Evolutionary conservation across 164 flowering plant genomes (phyloP), one percentile per base, ranked within the genome.

Genomic region (Macadamia integrifolia): DNA sequence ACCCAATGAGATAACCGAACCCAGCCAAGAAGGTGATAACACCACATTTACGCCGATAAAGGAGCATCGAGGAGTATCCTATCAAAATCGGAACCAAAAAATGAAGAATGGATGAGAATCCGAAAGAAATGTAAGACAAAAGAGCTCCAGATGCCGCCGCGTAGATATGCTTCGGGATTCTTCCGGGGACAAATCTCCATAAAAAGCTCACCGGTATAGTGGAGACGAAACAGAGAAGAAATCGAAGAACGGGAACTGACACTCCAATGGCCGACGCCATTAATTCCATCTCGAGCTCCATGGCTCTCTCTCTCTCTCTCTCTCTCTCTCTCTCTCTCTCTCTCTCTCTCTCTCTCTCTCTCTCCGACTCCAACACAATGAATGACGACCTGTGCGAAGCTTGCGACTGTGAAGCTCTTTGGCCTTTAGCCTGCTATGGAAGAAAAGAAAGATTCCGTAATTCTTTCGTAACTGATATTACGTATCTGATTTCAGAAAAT

Each of bases 1-100:
- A 95, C 12, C 94, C 98, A 59, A 95, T 89, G 62, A 95, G 89
- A 68, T 92, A 95, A 1, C 92, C 99, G 62, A 95, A 89, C 11
- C 88, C 93, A 23, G 78, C 46, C 79, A 88, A 77, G 79, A 92
- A 95, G 0, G 99, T 87, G 70, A 95, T 57, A 71, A 88, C 74
- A 14, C 99, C 99, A 58, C 94, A 89, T 18, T 75, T 69, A 44
- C 78, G 69, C 32, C 99, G 87, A 67, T 18, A 84, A n/a, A 85
- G 48, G 61, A 84, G 72, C 99, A 92, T 95, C 6, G 98, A 83
- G 46, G 75, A 82, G 76, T 92, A 95, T 0, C 94, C 94, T 32
- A 86, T 49, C 6, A 81, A 18, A 93, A 95, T 95, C 23, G 98
- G 93, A 15, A 92, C 85, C 60, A 92, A 70, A 69, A 95, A 95